Evolutionary conservation across 352 stramenopile species (phyloP).

Genomic region (Peronosclerospora sorghi): DNA sequence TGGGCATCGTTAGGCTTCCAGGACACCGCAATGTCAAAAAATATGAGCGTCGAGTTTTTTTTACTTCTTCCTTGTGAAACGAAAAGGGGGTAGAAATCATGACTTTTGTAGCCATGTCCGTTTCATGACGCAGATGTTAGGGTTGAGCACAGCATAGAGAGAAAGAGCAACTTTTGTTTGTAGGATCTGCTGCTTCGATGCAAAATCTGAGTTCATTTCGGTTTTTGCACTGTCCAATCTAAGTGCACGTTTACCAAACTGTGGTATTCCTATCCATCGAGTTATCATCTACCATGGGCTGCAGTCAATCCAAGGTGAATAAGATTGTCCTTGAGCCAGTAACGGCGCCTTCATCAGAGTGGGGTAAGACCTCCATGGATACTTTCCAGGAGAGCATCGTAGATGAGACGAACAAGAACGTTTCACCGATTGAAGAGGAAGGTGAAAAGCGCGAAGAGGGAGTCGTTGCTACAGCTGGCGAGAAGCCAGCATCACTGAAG

Average conservation of each 20-base stretch:
- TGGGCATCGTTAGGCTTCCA: too few species aligned
- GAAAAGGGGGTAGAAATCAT: too few species aligned
- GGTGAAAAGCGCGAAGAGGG: conserved; percentile 3
- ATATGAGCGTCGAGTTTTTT: too few species aligned
- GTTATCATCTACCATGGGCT: conserved; percentile 34
- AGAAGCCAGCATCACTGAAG: too few species aligned
- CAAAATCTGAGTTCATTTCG: conserved; percentile 12
- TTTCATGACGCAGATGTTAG: too few species aligned
- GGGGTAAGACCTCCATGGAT: conserved; percentile 19
- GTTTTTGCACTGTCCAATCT: conserved; percentile 15
- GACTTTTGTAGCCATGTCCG: too few species aligned
- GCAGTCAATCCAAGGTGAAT: conserved; percentile 47
- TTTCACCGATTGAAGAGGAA: conserved; percentile 10
- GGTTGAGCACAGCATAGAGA: too few species aligned
- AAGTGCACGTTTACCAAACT: too few species aligned
- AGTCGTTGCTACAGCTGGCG: not conserved
- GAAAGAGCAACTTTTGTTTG: too few species aligned
- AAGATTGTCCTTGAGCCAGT: conserved; percentile 31
- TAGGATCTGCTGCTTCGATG: too few species aligned
- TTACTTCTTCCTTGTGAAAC: too few species aligned
- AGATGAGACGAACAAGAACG: conserved; percentile 12
- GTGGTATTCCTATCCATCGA: not conserved
- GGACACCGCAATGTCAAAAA: too few species aligned
- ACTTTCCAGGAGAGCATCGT: conserved; percentile 20
- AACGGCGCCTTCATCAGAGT: conserved; percentile 16